Conservation (phyloP, 495 filamentous ascomycete genomes). For the Geoglossum glabrum region DNA sequence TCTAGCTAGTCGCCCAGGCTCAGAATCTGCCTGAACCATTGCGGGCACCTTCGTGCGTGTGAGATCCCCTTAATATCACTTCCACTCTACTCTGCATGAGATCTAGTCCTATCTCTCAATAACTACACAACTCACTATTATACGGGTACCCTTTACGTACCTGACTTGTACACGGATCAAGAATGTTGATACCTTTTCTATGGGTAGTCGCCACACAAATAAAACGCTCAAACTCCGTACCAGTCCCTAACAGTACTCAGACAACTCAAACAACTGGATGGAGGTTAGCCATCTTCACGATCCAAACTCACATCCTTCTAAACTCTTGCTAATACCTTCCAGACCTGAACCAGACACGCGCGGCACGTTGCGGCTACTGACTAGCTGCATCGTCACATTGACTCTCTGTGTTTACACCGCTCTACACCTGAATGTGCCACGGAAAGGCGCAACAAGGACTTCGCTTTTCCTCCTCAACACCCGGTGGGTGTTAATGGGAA, state of each 20-base stretch:
- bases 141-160: no score
- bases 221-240: neutral
- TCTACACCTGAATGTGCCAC: conserved; percentile 22
- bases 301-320: no score
- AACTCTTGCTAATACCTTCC: neutral
- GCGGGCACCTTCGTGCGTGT: no score
- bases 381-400: conserved; percentile 20
- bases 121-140: no score
- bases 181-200: neutral
- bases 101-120: no score
- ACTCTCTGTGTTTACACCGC: conserved; percentile 24
- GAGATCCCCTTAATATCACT: no score
- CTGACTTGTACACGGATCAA: no score
- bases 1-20: no score
- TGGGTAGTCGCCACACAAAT: neutral
- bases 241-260: neutral
- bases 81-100: no score
- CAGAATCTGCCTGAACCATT: no score
- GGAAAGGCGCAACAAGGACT: neutral
- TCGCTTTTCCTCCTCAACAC: conserved; percentile 7
- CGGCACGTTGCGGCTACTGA: conserved; percentile 21
- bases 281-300: neutral
- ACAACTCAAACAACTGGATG: neutral
- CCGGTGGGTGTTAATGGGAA: conserved; percentile 14
- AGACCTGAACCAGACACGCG: conserved; percentile 5